Evolutionary conservation across 2,329 filamentous ascomycete genomes (phyloP).

Genomic region (Pyrenophora seminiperda): DNA sequence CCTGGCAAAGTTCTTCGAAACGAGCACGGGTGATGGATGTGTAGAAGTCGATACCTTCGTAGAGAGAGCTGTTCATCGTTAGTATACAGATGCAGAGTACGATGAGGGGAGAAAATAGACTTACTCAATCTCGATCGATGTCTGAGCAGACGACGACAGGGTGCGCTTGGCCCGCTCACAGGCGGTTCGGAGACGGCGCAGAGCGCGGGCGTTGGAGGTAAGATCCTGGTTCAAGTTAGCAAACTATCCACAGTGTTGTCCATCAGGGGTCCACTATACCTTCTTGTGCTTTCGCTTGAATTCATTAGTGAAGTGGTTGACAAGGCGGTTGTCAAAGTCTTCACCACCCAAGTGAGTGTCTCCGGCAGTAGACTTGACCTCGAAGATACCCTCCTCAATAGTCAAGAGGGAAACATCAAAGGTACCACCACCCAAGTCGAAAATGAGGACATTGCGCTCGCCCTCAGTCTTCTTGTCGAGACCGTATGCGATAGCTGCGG

Average conservation of each 20-base stretch:
- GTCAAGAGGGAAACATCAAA: constrained; percentile 99
- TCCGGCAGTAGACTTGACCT: constrained; percentile 96
- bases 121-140: constrained; percentile 90
- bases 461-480: constrained; percentile 95
- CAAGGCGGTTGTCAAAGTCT: constrained; percentile 94
- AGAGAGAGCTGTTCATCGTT: constrained; percentile 67
- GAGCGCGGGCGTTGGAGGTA: constrained; percentile 82
- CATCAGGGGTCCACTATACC: too few relatives aligned
- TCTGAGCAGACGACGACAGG: constrained; percentile 94
- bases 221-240: too few relatives aligned
- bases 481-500: constrained; percentile 97
- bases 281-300: constrained; percentile 73
- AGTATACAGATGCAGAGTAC: too few relatives aligned
- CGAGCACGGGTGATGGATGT: constrained; percentile 96
- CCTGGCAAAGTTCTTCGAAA: constrained; percentile 98
- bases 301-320: constrained; percentile 97
- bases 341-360: constrained; percentile 95
- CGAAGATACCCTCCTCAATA: constrained; percentile 99
- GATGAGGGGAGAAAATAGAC: too few relatives aligned
- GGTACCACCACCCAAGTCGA: constrained; percentile 99
- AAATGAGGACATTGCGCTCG: constrained; percentile 99
- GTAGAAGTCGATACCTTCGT: constrained; percentile 97
- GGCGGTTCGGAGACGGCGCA: constrained; percentile 93
- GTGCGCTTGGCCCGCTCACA: constrained; percentile 99
- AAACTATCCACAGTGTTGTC: too few relatives aligned